Percentiles rank a stretch among this genome's conserved stretches.
Conservation (phyloP, 805 yeast genomes). For the Lipomyces sp. region DNA sequence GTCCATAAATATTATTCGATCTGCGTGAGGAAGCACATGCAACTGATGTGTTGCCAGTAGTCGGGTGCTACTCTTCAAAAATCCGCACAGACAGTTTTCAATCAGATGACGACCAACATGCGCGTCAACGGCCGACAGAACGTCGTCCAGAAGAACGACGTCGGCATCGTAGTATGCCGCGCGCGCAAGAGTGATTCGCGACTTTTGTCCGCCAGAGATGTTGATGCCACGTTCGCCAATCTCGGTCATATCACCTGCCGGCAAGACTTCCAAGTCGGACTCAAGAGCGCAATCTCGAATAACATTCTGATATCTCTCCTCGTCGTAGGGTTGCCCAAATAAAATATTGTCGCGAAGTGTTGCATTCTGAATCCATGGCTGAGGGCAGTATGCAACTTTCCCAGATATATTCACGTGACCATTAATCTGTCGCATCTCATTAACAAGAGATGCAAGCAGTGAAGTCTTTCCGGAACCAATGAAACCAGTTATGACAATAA, state of each 20-base stretch:
- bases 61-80: slow-evolving; percentile 58
- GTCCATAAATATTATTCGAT: slow-evolving; percentile 59
- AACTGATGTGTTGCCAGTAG: slow-evolving; percentile 82
- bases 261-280: slow-evolving; percentile 61
- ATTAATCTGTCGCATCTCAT: slow-evolving; percentile 55
- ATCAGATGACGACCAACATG: slow-evolving; percentile 77
- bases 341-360: slow-evolving; percentile 70
- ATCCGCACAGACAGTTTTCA: slow-evolving; percentile 61
- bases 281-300: slow-evolving; percentile 63
- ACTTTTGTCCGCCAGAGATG: slow-evolving; percentile 87
- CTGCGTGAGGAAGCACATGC: slow-evolving; percentile 65
- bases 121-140: slow-evolving; percentile 83
- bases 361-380: slow-evolving; percentile 82
- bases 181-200: slow-evolving; percentile 77
- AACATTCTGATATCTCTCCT: slow-evolving; percentile 50
- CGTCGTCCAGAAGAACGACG: slow-evolving; percentile 72
- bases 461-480: slow-evolving; percentile 84
- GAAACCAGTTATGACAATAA: slow-evolving; percentile 71
- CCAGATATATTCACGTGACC: slow-evolving; percentile 60
- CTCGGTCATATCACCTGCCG: slow-evolving; percentile 76
- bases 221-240: slow-evolving; percentile 90
- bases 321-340: slow-evolving; percentile 59
- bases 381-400: slow-evolving; percentile 52
- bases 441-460: slow-evolving; percentile 64
- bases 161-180: slow-evolving; percentile 69